Percentiles rank a stretch among this genome's conserved stretches.
Evolutionary conservation across 306 rosid species (phyloP).

Genomic region (Gillenia trifoliata): DNA sequence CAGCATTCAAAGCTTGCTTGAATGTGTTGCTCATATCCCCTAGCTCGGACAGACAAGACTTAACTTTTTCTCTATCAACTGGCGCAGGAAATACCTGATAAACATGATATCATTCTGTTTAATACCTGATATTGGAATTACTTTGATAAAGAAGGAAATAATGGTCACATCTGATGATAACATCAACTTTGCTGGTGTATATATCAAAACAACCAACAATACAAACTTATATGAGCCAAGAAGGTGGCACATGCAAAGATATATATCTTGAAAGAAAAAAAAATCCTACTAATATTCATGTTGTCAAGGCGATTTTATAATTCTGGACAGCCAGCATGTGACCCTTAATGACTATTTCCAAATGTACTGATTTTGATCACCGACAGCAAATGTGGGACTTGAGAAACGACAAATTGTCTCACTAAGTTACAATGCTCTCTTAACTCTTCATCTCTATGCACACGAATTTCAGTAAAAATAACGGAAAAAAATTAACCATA

Average conservation of each 20-base stretch:
- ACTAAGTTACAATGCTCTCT: not conserved
- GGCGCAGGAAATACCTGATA: constrained; percentile 76
- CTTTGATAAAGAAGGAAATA: not conserved
- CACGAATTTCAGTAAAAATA: not conserved
- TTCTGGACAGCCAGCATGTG: no score
- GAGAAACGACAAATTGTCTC: not conserved
- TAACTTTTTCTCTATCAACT: constrained; percentile 76
- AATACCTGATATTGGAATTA: not conserved
- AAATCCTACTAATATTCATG: no score
- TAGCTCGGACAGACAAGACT: constrained; percentile 89
- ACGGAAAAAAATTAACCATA: not conserved
- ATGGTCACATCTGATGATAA: not conserved
- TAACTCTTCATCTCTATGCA: not conserved
- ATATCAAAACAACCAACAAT: no score
- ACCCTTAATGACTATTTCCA: no score
- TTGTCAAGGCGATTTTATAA: no score
- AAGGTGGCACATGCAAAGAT: no score
- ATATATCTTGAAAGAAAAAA: no score
- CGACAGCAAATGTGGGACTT: not conserved
- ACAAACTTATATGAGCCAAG: no score
- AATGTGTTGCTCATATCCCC: constrained; percentile 81
- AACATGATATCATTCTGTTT: constrained; percentile 10
- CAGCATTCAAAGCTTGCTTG: constrained; percentile 77
- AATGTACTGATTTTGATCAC: no score
- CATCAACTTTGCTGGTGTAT: no score